Conservation (phyloP, 441 rosid genomes). For the Corymbia calophylla region DNA sequence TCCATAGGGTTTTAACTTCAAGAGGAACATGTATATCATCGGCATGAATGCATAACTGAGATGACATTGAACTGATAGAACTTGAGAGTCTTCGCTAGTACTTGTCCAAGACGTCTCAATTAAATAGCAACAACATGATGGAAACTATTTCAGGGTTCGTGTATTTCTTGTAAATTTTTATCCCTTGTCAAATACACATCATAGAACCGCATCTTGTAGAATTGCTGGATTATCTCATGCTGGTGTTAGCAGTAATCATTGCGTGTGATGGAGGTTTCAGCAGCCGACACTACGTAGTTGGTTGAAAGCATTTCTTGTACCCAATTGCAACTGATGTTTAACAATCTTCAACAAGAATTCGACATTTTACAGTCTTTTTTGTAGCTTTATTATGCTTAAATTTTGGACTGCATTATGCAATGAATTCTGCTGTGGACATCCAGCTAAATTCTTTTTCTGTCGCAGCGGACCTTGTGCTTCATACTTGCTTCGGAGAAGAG, state of each 20-base stretch:
- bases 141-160: background rate
- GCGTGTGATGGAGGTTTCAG: background rate
- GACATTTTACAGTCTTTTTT: background rate
- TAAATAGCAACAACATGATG: background rate
- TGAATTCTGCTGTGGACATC: background rate
- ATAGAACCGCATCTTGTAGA: background rate
- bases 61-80: background rate
- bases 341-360: background rate
- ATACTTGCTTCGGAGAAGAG: slow-evolving; percentile 81
- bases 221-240: background rate
- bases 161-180: background rate
- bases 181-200: background rate
- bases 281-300: background rate
- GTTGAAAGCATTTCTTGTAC: background rate
- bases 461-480: slow-evolving; percentile 83
- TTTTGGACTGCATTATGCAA: background rate
- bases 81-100: background rate
- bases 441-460: background rate
- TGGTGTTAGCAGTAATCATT: background rate
- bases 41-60: background rate
- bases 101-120: background rate
- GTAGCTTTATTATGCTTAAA: background rate
- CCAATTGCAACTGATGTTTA: background rate
- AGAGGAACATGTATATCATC: background rate
- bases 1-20: background rate